phyloP scores from a whole-genome alignment of 148 eudicot genomes.

The Oxyria digyna region DNA sequence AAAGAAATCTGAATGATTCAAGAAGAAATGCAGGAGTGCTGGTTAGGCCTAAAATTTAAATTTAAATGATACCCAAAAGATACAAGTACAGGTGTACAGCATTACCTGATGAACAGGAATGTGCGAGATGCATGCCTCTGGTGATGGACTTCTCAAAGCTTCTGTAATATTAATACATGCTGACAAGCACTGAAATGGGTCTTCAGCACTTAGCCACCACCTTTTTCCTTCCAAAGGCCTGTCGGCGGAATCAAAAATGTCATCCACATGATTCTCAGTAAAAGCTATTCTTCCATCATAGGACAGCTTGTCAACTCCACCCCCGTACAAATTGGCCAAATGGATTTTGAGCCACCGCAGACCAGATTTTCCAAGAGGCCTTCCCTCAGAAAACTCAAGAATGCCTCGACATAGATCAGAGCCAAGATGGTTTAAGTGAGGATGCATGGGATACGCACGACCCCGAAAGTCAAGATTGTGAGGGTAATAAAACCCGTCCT shows the following conservation, averaged over 20 bases:
- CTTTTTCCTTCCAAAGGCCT: conserved; percentile 81
- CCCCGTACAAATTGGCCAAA: conserved; percentile 68
- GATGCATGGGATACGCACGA: conserved; percentile 98
- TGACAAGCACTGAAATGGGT: conserved; percentile 87
- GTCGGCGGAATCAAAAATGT: conserved; percentile 84
- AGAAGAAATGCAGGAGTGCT: not conserved
- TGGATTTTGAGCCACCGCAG: conserved; percentile 77
- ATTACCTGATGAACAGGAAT: conserved; percentile 83
- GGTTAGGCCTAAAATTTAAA: not conserved
- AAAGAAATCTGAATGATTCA: not conserved
- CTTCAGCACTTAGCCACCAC: conserved; percentile 94
- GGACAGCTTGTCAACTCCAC: conserved; percentile 81
- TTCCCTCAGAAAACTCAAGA: conserved; percentile 84
- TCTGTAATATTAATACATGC: conserved; percentile 65
- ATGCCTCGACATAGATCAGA: conserved; percentile 89
- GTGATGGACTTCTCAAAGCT: conserved; percentile 71
- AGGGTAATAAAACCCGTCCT: conserved; percentile 81
- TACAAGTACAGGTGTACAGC: too few species aligned
- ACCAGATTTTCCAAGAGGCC: conserved; percentile 67
- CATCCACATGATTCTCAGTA: conserved; percentile 61
- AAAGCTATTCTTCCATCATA: conserved; percentile 63
- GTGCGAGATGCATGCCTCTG: conserved; percentile 60
- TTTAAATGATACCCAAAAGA: not conserved
- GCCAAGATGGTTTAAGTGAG: conserved; percentile 90
- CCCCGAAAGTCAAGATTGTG: conserved; percentile 95